Evolutionary conservation across 768 basidiomycete species (phyloP), one percentile per base, ranked within the genome.

Genomic region (Austroboletus eburneus): DNA sequence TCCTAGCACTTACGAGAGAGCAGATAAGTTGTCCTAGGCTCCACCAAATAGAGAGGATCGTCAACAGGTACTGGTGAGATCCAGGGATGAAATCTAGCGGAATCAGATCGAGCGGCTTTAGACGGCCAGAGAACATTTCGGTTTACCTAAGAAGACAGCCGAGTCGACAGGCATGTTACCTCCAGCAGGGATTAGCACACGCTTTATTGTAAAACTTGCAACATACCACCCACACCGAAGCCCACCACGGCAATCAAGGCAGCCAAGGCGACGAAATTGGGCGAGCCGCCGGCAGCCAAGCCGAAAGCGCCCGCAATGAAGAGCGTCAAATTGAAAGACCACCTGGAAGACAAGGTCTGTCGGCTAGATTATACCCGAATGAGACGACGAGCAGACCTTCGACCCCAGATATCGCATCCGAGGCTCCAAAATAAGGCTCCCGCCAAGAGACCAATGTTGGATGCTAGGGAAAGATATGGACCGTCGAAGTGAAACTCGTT

Each of bases 11-110:
- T 47, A 74, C 75, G 29, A 82, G 59, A 47, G 72, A 72, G 10
- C 68, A 73, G 18, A 80, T 45, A 5, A 81, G 67, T 56, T 79
- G 77, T 4, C 80, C 81, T 21, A 80, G 56, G 16, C 72, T 74
- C 79, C 79, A 83, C 76, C 76, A 82, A 14, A 80, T 72, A 1
- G 77, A 76, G 20, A 83, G 62, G 39, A 81, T 57, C 1, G 80
- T 81, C 37, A 83, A 61, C 29, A 81, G 67, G 51, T 78, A 82
- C 50, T 83, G 80, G 49, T 81, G 77, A 9, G 72, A 70, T 20
- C 69, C 70, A 5, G 78, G 79, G 5, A 78, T 51, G 32, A 77
- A 73, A 55, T 79, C 81, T 72, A 58, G 39, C 32, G 55, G 43
- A n/a, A 21, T 9, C 59, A 49, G 10, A 32, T 51, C 4, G 35